Evolutionary conservation across 2,329 filamentous ascomycete species (phyloP), one percentile per base, ranked within the genome.

Genomic region (Calycina herbarum): DNA sequence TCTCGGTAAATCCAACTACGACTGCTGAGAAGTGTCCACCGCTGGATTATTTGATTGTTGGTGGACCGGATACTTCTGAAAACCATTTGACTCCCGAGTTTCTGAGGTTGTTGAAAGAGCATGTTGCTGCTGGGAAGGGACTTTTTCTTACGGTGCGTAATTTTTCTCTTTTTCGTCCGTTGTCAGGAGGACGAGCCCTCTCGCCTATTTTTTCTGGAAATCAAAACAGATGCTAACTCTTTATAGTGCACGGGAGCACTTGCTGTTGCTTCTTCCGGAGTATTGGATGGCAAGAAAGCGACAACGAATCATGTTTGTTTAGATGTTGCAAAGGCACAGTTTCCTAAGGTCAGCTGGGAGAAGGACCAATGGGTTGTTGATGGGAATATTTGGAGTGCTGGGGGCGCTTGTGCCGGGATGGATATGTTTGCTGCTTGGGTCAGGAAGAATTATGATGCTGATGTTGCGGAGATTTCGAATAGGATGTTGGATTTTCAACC

Each of bases 391-490:
- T 83, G 81, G 81, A 83, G 81, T 2, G 78, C 77, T 0, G 77
- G 76, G 1, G 81, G 81, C 15, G 79, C 81, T 0, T 71, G 79
- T 17, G 80, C 81, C 5, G 81, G 80, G 0, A 82, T 82, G 72
- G 73, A 74, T 66, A 74, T 74, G 73, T 67, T 75, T 42, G 68
- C 71, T 11, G 57, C 69, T 33, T 75, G 73, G 72, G 66, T 74
- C 3, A 68, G 63, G 17, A 45, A 70, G 64, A 70, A 68, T 42
- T 73, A 66, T 67, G 69, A 67, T 1, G 57, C 65, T 63, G 69
- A 73, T 24, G 3, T 75, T 48, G 66, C 65, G 2, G 66, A 42
- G n/a, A 13, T 62, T 38, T 68, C 60, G 1, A 65, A 68, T 56
- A 20, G 20, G 0, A 11, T 10, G 17, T 61, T 75, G 62, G 73